phyloP scores from a whole-genome alignment of 2,329 filamentous ascomycete species.

The Clathrospora elynae region DNA sequence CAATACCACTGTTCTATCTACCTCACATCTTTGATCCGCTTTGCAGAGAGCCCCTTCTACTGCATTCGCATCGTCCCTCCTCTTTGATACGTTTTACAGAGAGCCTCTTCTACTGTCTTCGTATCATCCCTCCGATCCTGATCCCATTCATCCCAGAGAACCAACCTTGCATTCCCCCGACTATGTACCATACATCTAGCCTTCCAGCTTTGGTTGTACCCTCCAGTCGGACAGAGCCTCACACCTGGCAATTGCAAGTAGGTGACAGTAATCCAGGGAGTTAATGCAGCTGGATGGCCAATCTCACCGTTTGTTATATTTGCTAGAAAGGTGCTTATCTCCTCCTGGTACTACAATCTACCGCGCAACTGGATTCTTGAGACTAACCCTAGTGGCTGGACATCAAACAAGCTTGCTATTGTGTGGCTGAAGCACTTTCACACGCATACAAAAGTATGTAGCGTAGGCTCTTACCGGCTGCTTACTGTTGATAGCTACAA shows the following conservation, averaged over 20 bases:
- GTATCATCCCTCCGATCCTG: too few relatives aligned
- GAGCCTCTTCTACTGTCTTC: too few relatives aligned
- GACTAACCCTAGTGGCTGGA: slow-evolving; percentile 45
- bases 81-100: too few relatives aligned
- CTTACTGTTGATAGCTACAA: slow-evolving; percentile 49
- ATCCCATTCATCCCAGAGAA: too few relatives aligned
- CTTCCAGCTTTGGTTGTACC: too few relatives aligned
- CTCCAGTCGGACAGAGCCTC: too few relatives aligned
- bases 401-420: slow-evolving; percentile 43
- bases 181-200: too few relatives aligned
- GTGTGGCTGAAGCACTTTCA: slow-evolving; percentile 48
- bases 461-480: slow-evolving; percentile 34
- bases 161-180: too few relatives aligned
- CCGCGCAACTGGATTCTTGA: slow-evolving; percentile 34
- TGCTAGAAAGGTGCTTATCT: slow-evolving; percentile 14
- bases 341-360: slow-evolving; percentile 10
- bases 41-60: too few relatives aligned
- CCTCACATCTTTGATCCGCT: too few relatives aligned
- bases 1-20: too few relatives aligned
- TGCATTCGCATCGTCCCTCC: too few relatives aligned
- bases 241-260: slow-evolving; percentile 38
- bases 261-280: slow-evolving; percentile 27
- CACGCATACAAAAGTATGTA: slow-evolving; percentile 34
- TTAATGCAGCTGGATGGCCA: slow-evolving; percentile 5
- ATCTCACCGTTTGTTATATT: slow-evolving; percentile 28